phyloP scores from a whole-genome alignment of 129 eudicot species.

The Kitagawia praeruptora region DNA sequence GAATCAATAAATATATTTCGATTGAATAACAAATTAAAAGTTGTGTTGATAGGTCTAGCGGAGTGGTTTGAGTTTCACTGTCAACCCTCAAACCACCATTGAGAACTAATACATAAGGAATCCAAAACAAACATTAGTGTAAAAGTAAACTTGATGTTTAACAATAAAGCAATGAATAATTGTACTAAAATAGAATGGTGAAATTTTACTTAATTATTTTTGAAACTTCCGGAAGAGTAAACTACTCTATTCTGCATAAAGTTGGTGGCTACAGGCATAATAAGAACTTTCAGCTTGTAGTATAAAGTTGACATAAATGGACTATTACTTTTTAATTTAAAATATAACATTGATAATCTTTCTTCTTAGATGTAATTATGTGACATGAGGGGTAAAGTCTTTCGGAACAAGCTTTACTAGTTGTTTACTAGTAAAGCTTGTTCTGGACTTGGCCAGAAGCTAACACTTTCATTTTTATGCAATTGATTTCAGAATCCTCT shows the following conservation, averaged over 20 bases:
- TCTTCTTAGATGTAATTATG: neutral
- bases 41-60: neutral
- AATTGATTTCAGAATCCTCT: too few species aligned
- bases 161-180: neutral
- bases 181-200: neutral
- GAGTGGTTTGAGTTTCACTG: constrained; percentile 10
- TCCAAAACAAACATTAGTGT: constrained; percentile 10
- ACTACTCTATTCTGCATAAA: too few species aligned
- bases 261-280: neutral
- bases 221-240: neutral
- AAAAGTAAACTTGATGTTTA: neutral
- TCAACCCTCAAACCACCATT: constrained; percentile 8
- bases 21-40: neutral
- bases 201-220: neutral
- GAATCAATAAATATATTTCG: neutral
- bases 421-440: too few species aligned
- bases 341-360: neutral
- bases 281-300: neutral
- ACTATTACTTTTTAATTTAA: neutral
- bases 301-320: neutral
- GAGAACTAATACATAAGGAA: neutral
- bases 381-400: neutral
- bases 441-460: too few species aligned
- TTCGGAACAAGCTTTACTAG: too few species aligned
- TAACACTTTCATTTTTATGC: too few species aligned